These are phyloP conservation scores for Vitis hybrid DNA, from an alignment of 177 flowering plant species.

Conservation along the genomic window DNA sequence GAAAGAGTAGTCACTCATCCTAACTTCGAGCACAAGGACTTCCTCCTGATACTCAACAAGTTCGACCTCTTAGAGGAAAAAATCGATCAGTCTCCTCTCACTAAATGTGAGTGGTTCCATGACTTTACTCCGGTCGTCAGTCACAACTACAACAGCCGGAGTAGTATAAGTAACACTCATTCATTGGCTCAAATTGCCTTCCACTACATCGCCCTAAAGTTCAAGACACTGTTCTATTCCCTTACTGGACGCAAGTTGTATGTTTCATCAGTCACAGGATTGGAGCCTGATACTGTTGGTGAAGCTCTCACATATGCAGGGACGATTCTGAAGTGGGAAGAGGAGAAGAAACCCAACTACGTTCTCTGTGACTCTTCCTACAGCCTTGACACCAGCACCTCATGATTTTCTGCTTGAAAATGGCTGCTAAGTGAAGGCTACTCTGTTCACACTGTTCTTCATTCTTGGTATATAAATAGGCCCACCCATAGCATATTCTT, in stretches of 20 bases:
- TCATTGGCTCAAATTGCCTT: conserved; percentile 51
- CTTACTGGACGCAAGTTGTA: conserved; percentile 43
- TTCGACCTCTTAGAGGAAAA: conserved; percentile 52
- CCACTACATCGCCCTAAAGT: conserved; percentile 54
- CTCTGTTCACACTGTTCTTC: no score
- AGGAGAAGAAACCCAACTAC: conserved; percentile 22
- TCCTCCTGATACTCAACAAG: conserved; percentile 57
- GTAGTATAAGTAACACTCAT: conserved; percentile 15
- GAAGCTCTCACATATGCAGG: conserved; percentile 48
- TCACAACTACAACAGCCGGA: conserved; percentile 15
- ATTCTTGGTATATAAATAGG: no score
- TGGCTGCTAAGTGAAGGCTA: no score
- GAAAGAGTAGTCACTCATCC: conserved; percentile 49
- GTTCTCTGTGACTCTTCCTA: conserved; percentile 26
- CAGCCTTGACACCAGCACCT: conserved; percentile 35
- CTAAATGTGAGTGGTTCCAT: conserved; percentile 54
- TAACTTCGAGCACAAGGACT: conserved; percentile 23
- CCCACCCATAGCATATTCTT: no score
- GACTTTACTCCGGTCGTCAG: conserved; percentile 51
- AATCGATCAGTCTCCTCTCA: conserved; percentile 40
- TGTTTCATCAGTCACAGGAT: conserved; percentile 38
- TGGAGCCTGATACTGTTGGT: conserved; percentile 49
- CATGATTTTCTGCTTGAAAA: conserved; percentile 7
- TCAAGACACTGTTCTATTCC: conserved; percentile 42
- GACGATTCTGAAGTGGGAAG: conserved; percentile 50